Conservation (phyloP, 305 asterid species). For the Rubia peregrina region DNA sequence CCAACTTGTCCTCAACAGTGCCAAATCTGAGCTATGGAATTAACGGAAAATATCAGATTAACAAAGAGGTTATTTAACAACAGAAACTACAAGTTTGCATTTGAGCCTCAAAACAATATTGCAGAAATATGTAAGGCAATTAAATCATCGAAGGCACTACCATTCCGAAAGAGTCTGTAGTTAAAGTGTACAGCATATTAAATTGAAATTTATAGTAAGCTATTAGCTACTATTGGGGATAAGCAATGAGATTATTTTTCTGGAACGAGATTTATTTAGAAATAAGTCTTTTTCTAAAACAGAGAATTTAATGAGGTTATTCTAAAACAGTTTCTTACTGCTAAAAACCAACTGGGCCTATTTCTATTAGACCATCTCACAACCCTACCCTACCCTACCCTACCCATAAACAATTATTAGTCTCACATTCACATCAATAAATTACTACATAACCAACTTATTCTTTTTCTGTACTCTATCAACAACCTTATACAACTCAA, state of each 20-base stretch:
- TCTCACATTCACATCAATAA: too few relatives aligned
- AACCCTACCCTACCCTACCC: too few relatives aligned
- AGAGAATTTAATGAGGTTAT: too few relatives aligned
- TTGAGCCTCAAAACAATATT: neutral
- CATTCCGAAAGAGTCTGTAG: too few relatives aligned
- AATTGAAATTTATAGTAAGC: neutral
- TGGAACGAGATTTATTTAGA: neutral
- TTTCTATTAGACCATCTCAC: too few relatives aligned
- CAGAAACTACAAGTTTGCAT: slow-evolving; percentile 1
- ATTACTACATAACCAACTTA: too few relatives aligned
- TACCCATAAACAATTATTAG: too few relatives aligned
- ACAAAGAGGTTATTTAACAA: neutral
- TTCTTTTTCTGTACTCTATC: too few relatives aligned
- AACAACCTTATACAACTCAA: too few relatives aligned
- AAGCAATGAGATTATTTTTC: neutral
- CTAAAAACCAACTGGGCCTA: neutral
- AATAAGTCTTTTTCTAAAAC: neutral
- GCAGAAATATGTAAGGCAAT: slow-evolving; percentile 6
- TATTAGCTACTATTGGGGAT: neutral
- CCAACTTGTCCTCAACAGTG: slow-evolving; percentile 68
- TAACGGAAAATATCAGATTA: slow-evolving; percentile 13
- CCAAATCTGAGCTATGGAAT: slow-evolving; percentile 97
- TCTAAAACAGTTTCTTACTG: neutral
- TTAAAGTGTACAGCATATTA: neutral
- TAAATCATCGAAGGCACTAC: neutral